A percentile compares a stretch with the other conserved stretches of the same genome.
Evolutionary conservation across 768 basidiomycete species (phyloP).

Genomic region (Podaxis sp.): DNA sequence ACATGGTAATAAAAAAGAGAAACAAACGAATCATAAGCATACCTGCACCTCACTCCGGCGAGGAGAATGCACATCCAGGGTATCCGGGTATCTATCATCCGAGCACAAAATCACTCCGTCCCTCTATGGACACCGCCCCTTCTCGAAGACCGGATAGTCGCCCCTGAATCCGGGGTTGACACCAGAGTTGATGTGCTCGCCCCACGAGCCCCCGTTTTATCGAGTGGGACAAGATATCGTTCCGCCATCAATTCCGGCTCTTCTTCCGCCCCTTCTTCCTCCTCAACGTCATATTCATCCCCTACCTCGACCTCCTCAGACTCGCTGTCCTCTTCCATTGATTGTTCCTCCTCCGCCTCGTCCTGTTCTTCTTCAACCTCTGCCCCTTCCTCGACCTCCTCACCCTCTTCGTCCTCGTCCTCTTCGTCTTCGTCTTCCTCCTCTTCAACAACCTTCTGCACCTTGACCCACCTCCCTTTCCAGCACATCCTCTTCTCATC

Average conservation of each 20-base stretch:
- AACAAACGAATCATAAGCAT: neutral
- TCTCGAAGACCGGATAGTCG: neutral
- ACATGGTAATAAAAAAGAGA: neutral
- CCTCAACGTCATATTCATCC: conserved; percentile 4
- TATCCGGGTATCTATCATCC: neutral
- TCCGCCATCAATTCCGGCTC: neutral
- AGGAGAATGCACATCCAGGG: neutral
- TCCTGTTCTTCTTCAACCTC: conserved; percentile 20
- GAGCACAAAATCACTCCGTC: neutral
- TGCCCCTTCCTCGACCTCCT: conserved; percentile 23
- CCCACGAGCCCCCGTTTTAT: neutral
- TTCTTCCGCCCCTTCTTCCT: conserved; percentile 2
- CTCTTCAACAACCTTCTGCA: conserved; percentile 30
- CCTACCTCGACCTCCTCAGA: conserved; percentile 4
- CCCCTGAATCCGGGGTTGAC: neutral
- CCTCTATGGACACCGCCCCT: neutral
- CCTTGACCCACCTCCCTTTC: conserved; percentile 22
- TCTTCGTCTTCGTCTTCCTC: conserved; percentile 25
- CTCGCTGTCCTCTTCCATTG: conserved; percentile 5
- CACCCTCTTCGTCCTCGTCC: conserved; percentile 25
- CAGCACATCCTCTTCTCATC: conserved; percentile 8
- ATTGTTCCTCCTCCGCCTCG: conserved; percentile 3
- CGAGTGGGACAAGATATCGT: neutral
- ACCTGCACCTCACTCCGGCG: neutral
- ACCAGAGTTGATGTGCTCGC: neutral